Conservation (phyloP, 163 green algal genomes). For the Smithsoniella earleae region DNA sequence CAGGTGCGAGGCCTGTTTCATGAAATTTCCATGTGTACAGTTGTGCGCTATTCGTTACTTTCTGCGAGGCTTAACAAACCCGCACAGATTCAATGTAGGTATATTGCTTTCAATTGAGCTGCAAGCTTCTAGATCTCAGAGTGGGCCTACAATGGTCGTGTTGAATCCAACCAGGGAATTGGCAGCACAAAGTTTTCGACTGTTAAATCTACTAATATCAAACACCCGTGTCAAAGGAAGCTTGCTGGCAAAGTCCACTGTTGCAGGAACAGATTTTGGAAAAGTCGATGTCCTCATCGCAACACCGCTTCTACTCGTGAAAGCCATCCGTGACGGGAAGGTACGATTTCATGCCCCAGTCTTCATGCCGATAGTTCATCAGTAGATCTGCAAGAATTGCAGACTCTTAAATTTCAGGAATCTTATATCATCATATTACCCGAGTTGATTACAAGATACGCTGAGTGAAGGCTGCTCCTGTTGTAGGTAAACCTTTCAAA, state of each 20-base stretch:
- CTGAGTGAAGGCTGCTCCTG: too few relatives aligned
- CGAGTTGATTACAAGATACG: too few relatives aligned
- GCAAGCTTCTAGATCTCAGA: background rate
- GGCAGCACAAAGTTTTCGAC: conserved; percentile 54
- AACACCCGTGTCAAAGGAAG: conserved; percentile 47
- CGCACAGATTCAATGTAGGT: conserved; percentile 31
- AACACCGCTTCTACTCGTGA: conserved; percentile 70
- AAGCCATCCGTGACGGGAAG: conserved; percentile 41
- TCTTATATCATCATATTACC: too few relatives aligned
- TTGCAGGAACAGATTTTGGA: conserved; percentile 56
- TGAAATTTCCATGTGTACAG: too few relatives aligned
- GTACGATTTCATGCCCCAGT: too few relatives aligned
- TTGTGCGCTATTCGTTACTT: too few relatives aligned
- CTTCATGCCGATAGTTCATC: too few relatives aligned
- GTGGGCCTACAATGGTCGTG: conserved; percentile 48
- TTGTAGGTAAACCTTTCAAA: conserved; percentile 37
- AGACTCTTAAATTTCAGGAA: too few relatives aligned
- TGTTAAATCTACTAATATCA: conserved; percentile 56
- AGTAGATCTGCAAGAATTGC: too few relatives aligned
- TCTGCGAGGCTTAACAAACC: conserved; percentile 33
- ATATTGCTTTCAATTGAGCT: conserved; percentile 30
- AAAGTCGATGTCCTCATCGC: conserved; percentile 80
- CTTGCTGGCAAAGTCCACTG: conserved; percentile 64
- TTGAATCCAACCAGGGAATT: conserved; percentile 78
- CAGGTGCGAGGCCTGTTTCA: too few relatives aligned